Base-by-base conservation (phyloP, 441 rosid genomes). In the Eutrema salsugineum region DNA sequence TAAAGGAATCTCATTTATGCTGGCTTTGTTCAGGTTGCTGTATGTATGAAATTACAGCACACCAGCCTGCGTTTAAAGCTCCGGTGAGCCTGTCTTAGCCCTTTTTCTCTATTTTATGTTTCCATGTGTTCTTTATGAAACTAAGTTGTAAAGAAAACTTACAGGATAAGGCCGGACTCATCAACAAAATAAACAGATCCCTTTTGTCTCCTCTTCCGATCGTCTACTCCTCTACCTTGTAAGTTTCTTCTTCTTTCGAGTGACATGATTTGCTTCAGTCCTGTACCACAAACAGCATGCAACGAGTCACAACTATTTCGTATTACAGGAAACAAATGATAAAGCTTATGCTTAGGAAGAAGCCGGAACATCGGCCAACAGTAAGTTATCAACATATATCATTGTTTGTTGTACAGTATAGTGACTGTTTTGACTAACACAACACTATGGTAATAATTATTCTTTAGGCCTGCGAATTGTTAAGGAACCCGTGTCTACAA, bases 281-380 rank as follows among this genome's bases (percentile, higher is more conserved):
- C 53, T 20, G 14, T 22, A 22, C 51, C 39, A 44, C 39, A 47
- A 75, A 54, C 47, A 19, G 20, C 44, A 72, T 40, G 68, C 22
- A 59, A 43, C 36, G 35, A 36, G 70, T 40, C 24, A 12, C 69
- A 43, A 50, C 49, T 70, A 1, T 43, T 63, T 64, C 43, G 20
- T 58, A 6, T 68, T 40, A 24, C 85, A 94, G 99, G 83, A 94
- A 94, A 78, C 99, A 94, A 74, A 77, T 94, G 63, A 88, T 94
- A 72, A 94, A 94, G 84, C 86, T 80, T 83, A 91, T 94, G 97
- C 86, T 90, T 61, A 89, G 99, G 86, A 94, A 94, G 87, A 94
- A 80, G 59, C 97, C 97, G 1, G 99, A 90, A 65, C 89, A 88
- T 79, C 80, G 99, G 64, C 99, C 97, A 50, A 88, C 93, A 5